Base-by-base conservation (phyloP, 148 eudicot genomes). In the Silene latifolia region DNA sequence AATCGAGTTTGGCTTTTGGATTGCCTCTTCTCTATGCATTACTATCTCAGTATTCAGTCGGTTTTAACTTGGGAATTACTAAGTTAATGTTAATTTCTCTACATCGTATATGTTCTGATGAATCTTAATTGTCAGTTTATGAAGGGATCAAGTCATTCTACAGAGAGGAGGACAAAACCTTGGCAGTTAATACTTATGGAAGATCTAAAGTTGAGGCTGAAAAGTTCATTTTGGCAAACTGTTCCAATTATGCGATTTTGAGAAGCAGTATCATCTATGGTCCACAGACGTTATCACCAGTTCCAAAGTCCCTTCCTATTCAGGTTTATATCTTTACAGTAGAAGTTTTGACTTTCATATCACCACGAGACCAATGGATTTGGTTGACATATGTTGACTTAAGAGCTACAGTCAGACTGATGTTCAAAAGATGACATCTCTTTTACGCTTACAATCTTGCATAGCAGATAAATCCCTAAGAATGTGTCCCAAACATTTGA, bases 181-280 rank as follows among this genome's bases (percentile, higher is more conserved):
- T 62, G 72, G 93, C 98, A 17, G 93, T 91, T 60, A 94, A 94
- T 76, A 78, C 82, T 51, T 94, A 94, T 75, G 98, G 98, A 25
- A 89, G 82, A 80, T 90, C 98, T 18, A 94, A 94, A 80, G 81
- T 91, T 32, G 89, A 85, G 73, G 96, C 98, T 73, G 98, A 94
- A 85, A 78, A 85, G 59, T 86, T 86, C 60, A 86, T 94, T 66
- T 79, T 82, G 54, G 67, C 80, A 65, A 89, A 86, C 78, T 91
- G 84, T 66, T 77, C 85, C 18, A 91, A 90, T 82, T 94, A 82
- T 81, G 96, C 91, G 29, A 94, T 91, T 65, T 77, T 94, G 85
- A 88, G 98, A 85, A 88, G 98, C 89, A 94, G 98, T 69, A 94
- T 94, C 74, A 94, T 94, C 44, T 88, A 79, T 76, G 98, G 98